Percentiles rank a stretch among this genome's conserved stretches.
Conservation (phyloP, 257 asterid species). For the Marsdenia floribunda region DNA sequence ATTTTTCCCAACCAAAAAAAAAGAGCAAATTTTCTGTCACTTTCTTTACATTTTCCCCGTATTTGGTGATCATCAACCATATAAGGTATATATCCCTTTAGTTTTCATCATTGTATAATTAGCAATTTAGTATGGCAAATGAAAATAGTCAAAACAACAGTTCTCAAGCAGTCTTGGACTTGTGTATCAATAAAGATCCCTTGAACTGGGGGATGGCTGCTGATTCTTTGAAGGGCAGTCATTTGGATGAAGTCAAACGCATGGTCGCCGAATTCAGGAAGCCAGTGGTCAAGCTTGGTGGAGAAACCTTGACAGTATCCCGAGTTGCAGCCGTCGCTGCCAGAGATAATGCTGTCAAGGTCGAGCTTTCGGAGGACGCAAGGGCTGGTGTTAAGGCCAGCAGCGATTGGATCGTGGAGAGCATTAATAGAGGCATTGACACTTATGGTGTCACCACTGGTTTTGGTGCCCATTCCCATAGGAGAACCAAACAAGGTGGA, state of each 20-base stretch:
- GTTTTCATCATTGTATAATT: too few species aligned
- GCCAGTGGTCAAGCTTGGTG: conserved; percentile 77
- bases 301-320: conserved; percentile 58
- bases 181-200: conserved; percentile 52
- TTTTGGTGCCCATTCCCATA: conserved; percentile 77
- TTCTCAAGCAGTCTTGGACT: conserved; percentile 7
- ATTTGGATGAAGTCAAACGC: conserved; percentile 71
- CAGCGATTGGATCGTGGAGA: conserved; percentile 93
- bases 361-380: conserved; percentile 74
- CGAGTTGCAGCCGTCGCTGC: conserved; percentile 90
- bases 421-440: conserved; percentile 78
- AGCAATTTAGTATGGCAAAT: conserved; percentile 10
- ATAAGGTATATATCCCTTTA: too few species aligned
- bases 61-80: too few species aligned
- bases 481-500: conserved; percentile 85
- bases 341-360: conserved; percentile 46
- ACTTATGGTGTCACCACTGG: conserved; percentile 94
- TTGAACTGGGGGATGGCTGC: conserved; percentile 88
- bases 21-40: too few species aligned
- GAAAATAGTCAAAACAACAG: conserved; percentile 39
- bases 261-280: conserved; percentile 82
- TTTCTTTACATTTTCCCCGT: too few species aligned
- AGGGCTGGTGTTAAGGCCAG: conserved; percentile 88
- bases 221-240: conserved; percentile 71
- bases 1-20: neutral